Percentiles rank a stretch among this genome's conserved stretches.
These are phyloP conservation scores for Daedaleopsis nitida DNA, from an alignment of 768 basidiomycete species.

Conservation along the genomic window DNA sequence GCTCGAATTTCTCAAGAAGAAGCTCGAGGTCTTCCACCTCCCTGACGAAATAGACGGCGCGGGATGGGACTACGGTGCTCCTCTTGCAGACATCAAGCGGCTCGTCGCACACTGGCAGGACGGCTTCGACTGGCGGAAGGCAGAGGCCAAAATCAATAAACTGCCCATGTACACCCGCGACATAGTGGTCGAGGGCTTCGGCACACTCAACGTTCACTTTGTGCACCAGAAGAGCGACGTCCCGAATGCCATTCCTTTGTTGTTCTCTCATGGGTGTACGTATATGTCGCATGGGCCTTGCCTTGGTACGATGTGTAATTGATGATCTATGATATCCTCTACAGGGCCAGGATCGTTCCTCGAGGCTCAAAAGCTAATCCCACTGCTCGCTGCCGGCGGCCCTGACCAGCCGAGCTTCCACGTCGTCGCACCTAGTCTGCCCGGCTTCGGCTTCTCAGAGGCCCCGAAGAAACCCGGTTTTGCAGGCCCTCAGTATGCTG, in stretches of 20 bases:
- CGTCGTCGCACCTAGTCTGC: conserved; percentile 59
- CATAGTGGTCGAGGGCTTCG: conserved; percentile 50
- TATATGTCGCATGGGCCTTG: neutral
- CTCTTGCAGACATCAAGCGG: conserved; percentile 44
- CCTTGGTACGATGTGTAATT: neutral
- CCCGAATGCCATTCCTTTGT: conserved; percentile 29
- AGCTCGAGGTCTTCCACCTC: conserved; percentile 29
- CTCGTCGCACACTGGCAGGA: conserved; percentile 52
- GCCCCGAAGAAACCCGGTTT: conserved; percentile 58
- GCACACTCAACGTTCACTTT: conserved; percentile 56
- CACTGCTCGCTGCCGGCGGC: conserved; percentile 46
- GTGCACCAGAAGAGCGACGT: conserved; percentile 47
- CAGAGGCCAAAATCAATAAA: conserved; percentile 54
- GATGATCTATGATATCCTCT: neutral
- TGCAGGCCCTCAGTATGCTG: conserved; percentile 49
- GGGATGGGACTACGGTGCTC: conserved; percentile 29
- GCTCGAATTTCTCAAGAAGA: conserved; percentile 23
- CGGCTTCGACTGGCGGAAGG: conserved; percentile 57
- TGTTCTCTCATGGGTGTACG: conserved; percentile 64
- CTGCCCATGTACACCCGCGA: conserved; percentile 60
- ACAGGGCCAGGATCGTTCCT: conserved; percentile 64
- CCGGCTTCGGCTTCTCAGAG: conserved; percentile 65
- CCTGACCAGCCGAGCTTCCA: conserved; percentile 58
- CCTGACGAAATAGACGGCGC: conserved; percentile 31
- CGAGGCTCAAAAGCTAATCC: conserved; percentile 59